Base-by-base conservation (phyloP, 768 basidiomycete genomes). In the Piloderma croceum region DNA sequence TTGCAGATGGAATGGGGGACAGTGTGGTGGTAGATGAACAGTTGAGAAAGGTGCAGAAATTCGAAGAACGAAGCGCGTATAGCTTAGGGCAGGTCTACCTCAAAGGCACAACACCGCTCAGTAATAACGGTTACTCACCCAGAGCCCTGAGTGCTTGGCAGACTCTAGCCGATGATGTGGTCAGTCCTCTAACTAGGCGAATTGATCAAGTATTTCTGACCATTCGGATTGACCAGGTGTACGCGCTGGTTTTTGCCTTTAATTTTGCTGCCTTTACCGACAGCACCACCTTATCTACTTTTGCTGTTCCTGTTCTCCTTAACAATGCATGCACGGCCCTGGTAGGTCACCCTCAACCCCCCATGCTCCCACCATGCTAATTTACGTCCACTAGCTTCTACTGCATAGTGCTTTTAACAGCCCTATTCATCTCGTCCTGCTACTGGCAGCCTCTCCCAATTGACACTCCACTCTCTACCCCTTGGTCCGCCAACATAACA, bases 201-300 rank as follows among this genome's bases (percentile, higher is more conserved):
- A 29, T 20, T 17, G 24, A 51, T 12, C 10, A 29, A 15, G 27
- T 9, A 9, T 29, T 29, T 9, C 27, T 29, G 10, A 29, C 27
- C 9, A 29, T 9, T 9, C 27, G n/a, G n/a, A 3, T n/a, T 35
- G 36, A 21, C 1, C 40, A 85, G 87, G 85, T 90, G 87, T 50
- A 90, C 87, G 11, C 74, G 87, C 38, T 90, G 88, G 88, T 90
- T 82, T 58, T 64, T 90, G 23, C 88, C 87, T 1, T 60, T 90
- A 17, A 58, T 90, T 2, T 65, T 90, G 9, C 62, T 90, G 22
- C 88, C 87, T 4, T 64, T 90, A 15, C 88, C 89, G 3, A 85
- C 79, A 2, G 85, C 89, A 2, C 75, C 84, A 7, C 84, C 89
- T 1, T 90, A 76, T 56, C 89, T 90, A 54, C 69, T 91, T 27